phyloP scores from a whole-genome alignment of 768 basidiomycete species.

The Suillus subalutaceus region DNA sequence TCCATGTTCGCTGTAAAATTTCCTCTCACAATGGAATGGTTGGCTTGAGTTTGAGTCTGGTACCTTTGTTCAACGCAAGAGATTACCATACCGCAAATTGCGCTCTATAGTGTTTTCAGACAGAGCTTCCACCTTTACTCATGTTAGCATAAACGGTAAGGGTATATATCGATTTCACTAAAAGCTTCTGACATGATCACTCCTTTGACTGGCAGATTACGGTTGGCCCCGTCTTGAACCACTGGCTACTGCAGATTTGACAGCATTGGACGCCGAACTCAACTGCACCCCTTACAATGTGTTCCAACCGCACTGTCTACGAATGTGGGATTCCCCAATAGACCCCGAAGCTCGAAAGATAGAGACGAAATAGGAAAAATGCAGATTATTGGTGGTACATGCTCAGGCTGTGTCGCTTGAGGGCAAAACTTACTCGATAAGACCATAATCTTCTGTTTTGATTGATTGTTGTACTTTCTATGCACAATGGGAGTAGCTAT shows the following conservation, averaged over 20 bases:
- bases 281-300: background rate
- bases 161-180: no score
- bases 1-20: background rate
- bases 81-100: background rate
- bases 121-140: background rate
- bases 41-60: background rate
- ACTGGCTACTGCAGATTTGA: background rate
- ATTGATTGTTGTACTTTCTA: background rate
- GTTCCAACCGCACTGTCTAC: background rate
- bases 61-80: background rate
- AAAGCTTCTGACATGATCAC: no score
- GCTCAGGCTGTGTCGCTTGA: no score
- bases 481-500: background rate
- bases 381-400: no score
- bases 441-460: background rate
- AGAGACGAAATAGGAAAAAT: background rate
- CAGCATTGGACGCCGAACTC: background rate
- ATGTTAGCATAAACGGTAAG: no score
- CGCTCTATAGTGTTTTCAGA: background rate
- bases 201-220: no score
- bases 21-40: background rate
- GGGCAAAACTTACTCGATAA: background rate
- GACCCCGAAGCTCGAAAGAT: background rate
- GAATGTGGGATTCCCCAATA: background rate
- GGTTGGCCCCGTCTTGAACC: no score